Conservation (phyloP, 2,329 filamentous ascomycete species). For the Epichloe aotearoae region DNA sequence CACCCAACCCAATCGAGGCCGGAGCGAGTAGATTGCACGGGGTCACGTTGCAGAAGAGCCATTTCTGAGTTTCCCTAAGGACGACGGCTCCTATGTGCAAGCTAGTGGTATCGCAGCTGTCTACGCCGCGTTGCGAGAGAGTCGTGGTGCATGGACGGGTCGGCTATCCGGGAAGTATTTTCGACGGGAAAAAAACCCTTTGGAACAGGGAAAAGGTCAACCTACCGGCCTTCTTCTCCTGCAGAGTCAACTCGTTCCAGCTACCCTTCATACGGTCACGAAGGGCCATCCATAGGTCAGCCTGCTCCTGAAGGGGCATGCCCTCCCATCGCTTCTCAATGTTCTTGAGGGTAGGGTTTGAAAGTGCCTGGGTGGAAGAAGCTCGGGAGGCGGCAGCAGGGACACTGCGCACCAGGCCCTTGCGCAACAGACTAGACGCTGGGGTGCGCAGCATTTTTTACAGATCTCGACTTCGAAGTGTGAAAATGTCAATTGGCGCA, state of each 20-base stretch:
- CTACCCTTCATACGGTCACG: slow-evolving; percentile 97
- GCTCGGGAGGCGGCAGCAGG: slow-evolving; percentile 35
- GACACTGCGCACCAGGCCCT: slow-evolving; percentile 29
- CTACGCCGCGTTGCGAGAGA: background rate
- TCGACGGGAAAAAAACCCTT: slow-evolving; percentile 6
- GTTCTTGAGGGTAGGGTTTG: slow-evolving; percentile 91
- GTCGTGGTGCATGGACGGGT: slow-evolving; percentile 9
- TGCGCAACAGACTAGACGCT: slow-evolving; percentile 39
- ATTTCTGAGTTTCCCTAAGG: background rate
- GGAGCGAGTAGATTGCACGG: background rate
- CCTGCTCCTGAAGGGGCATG: slow-evolving; percentile 97
- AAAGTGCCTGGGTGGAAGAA: slow-evolving; percentile 78
- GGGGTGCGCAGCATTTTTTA: slow-evolving; percentile 42
- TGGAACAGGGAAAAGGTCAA: slow-evolving; percentile 6
- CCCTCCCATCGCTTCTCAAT: slow-evolving; percentile 99
- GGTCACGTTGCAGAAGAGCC: no score
- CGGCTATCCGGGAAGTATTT: slow-evolving; percentile 23
- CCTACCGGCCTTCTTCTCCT: slow-evolving; percentile 99
- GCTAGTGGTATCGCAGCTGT: background rate
- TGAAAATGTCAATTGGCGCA: slow-evolving; percentile 21
- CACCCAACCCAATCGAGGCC: background rate
- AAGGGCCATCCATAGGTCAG: slow-evolving; percentile 96
- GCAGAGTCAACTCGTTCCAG: slow-evolving; percentile 87
- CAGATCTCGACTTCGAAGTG: slow-evolving; percentile 9
- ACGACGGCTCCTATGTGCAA: background rate